Evolutionary conservation across 495 filamentous ascomycete genomes (phyloP), one percentile per base, ranked within the genome.

Genomic region (Acidiella bohemica): DNA sequence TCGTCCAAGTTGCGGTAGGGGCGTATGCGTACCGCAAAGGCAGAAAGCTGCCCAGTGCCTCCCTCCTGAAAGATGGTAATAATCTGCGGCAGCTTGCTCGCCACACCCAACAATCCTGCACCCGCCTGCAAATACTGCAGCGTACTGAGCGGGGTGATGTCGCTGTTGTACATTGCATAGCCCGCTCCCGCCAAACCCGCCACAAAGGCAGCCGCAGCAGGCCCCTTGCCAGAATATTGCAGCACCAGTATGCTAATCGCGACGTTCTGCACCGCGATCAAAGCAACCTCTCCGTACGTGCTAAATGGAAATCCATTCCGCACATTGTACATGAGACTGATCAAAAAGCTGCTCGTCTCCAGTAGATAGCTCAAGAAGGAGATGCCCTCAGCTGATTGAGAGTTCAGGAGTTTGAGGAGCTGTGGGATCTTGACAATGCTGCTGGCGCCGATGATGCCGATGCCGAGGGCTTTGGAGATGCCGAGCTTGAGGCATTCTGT

Each of bases 371-470:
- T 78, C 27, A 90, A 72, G 67, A 94, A 93, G 41, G 76, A 83
- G 42, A 96, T 70, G 51, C 88, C 90, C 38, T 71, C 44, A 4
- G 43, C 43, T 5, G 43, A 41, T 27, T 46, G 43, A 9, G 35
- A 22, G 36, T 40, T 46, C 19, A 46, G 28, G 20, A 46, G 43
- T 32, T 46, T 46, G 59, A 94, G 57, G 59, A 96, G 86, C 62
- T 95, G 90, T 0, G 90, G 88, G 32, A 97, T 72, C 66, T 97
- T 97, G 64, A 97, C 83, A 50, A 95, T 73, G 22, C 83, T 72
- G 41, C 80, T 84, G 25, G 84, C 80, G 44, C 71, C 77, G 53
- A 97, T 80, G 62, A 96, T 97, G 58, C 75, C 88, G 43, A 94
- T 76, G 29, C 90, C 90, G 32, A 97, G 78, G 10, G 68, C 82